A percentile compares a stretch with the other conserved stretches of the same genome.
phyloP scores from a whole-genome alignment of 495 filamentous ascomycete genomes.

The Penicillium maclennaniae region DNA sequence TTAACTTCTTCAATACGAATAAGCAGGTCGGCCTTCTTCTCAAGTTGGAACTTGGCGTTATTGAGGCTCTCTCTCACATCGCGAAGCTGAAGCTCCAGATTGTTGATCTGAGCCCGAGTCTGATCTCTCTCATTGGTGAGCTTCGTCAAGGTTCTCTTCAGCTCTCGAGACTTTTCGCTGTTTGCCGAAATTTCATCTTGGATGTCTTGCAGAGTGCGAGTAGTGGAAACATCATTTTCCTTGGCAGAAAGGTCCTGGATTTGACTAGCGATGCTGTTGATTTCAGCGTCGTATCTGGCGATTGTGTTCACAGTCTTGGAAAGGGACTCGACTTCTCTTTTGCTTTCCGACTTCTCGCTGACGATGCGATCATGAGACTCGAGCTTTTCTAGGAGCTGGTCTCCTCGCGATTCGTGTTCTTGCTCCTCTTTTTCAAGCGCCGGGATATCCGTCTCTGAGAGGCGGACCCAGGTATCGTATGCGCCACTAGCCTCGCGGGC shows the following conservation, averaged over 20 bases:
- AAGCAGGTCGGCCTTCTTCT: slow-evolving; percentile 66
- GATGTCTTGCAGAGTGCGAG: slow-evolving; percentile 76
- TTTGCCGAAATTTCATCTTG: slow-evolving; percentile 66
- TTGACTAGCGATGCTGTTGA: slow-evolving; percentile 62
- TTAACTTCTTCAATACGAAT: slow-evolving; percentile 69
- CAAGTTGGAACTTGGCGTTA: slow-evolving; percentile 66
- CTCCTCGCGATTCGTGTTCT: slow-evolving; percentile 50
- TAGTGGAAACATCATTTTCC: slow-evolving; percentile 58
- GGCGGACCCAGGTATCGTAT: slow-evolving; percentile 68
- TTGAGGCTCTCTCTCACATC: slow-evolving; percentile 66
- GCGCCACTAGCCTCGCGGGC: slow-evolving; percentile 58
- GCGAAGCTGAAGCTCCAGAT: slow-evolving; percentile 66
- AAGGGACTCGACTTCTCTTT: slow-evolving; percentile 71
- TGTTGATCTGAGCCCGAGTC: slow-evolving; percentile 59
- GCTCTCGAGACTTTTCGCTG: slow-evolving; percentile 60
- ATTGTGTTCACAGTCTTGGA: slow-evolving; percentile 74
- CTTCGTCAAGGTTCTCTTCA: slow-evolving; percentile 59
- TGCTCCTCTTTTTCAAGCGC: slow-evolving; percentile 58
- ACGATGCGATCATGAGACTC: slow-evolving; percentile 72
- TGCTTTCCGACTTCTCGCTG: slow-evolving; percentile 57
- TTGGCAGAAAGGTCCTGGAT: slow-evolving; percentile 67
- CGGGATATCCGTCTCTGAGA: slow-evolving; percentile 69
- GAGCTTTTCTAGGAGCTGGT: slow-evolving; percentile 57
- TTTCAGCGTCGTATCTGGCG: slow-evolving; percentile 64
- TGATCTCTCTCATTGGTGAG: slow-evolving; percentile 67